These are phyloP conservation scores for Scopulariopsis brevicaulis DNA, from an alignment of 2,329 filamentous ascomycete species.

Conservation along the genomic window DNA sequence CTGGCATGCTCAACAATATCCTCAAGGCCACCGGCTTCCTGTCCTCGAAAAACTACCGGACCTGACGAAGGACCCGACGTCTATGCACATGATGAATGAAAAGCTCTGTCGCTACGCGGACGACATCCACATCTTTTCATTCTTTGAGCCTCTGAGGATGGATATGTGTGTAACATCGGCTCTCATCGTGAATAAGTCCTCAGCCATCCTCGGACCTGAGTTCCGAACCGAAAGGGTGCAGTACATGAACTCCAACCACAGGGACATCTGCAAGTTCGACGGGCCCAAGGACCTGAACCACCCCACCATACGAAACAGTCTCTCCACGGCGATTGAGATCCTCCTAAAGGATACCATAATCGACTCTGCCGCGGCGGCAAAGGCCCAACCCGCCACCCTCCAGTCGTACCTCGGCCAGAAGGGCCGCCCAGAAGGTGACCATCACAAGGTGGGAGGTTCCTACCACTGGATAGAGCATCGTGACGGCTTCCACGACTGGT, in stretches of 20 bases:
- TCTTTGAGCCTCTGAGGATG: slow-evolving; percentile 19
- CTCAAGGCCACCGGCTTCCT: slow-evolving; percentile 4
- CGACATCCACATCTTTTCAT: slow-evolving; percentile 18
- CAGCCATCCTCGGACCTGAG: slow-evolving; percentile 17
- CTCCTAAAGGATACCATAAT: neutral
- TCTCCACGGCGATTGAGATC: neutral
- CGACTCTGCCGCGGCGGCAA: neutral
- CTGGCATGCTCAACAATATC: slow-evolving; percentile 14
- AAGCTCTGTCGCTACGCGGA: slow-evolving; percentile 15
- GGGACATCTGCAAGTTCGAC: slow-evolving; percentile 19
- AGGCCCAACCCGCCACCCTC: too few species aligned
- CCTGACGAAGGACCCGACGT: slow-evolving; percentile 11
- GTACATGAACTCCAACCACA: slow-evolving; percentile 16
- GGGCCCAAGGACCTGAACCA: slow-evolving; percentile 15
- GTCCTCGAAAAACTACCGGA: slow-evolving; percentile 13
- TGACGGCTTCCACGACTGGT: neutral
- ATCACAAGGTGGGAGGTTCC: slow-evolving; percentile 16
- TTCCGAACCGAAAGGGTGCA: slow-evolving; percentile 13
- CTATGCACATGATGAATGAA: slow-evolving; percentile 18
- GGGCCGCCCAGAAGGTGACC: slow-evolving; percentile 9
- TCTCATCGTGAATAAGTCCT: slow-evolving; percentile 18
- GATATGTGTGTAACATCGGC: slow-evolving; percentile 11
- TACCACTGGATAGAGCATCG: slow-evolving; percentile 17
- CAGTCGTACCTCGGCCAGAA: too few species aligned
- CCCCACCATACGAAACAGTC: slow-evolving; percentile 8